phyloP scores from a whole-genome alignment of 2,329 filamentous ascomycete genomes.

The Penicillium frequentans region DNA sequence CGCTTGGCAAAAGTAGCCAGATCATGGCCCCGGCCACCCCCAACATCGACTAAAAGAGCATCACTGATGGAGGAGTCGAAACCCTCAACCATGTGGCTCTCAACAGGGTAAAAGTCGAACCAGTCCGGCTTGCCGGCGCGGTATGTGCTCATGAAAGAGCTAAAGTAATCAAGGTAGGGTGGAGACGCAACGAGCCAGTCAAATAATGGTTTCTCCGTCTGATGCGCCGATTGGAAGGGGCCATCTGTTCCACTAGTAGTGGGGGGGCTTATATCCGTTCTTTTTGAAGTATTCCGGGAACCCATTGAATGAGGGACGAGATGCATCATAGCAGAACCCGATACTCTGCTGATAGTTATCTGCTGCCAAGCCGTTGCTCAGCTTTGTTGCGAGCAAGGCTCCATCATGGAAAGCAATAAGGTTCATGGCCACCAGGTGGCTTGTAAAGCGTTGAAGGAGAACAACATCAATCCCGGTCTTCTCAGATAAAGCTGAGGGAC shows the following conservation, averaged over 20 bases:
- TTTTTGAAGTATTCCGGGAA: conserved; percentile 35
- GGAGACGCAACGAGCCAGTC: conserved; percentile 39
- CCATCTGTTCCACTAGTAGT: conserved; percentile 26
- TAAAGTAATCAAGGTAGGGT: conserved; percentile 35
- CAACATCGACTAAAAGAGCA: conserved; percentile 23
- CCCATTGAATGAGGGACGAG: conserved; percentile 33
- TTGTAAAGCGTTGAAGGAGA: conserved; percentile 34
- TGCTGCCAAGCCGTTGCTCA: conserved; percentile 37
- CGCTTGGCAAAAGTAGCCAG: conserved; percentile 10
- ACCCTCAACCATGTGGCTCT: conserved; percentile 17
- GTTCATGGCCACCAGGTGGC: conserved; percentile 43
- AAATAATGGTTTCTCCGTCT: conserved; percentile 37
- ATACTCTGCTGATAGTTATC: conserved; percentile 38
- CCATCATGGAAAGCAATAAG: conserved; percentile 26
- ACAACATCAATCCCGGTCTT: conserved; percentile 30
- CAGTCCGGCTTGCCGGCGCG: conserved; percentile 39
- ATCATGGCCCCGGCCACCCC: conserved; percentile 24
- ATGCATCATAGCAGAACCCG: conserved; percentile 39
- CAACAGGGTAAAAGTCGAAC: conserved; percentile 28
- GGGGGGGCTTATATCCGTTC: conserved; percentile 32
- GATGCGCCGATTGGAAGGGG: conserved; percentile 40
- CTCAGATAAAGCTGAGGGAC: conserved; percentile 23
- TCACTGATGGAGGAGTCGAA: conserved; percentile 14
- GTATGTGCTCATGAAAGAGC: conserved; percentile 41
- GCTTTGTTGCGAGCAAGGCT: conserved; percentile 27